A percentile compares a stretch with the other conserved stretches of the same genome.
Evolutionary conservation across 257 asterid species (phyloP).

Genomic region (Capsicum baccatum): DNA sequence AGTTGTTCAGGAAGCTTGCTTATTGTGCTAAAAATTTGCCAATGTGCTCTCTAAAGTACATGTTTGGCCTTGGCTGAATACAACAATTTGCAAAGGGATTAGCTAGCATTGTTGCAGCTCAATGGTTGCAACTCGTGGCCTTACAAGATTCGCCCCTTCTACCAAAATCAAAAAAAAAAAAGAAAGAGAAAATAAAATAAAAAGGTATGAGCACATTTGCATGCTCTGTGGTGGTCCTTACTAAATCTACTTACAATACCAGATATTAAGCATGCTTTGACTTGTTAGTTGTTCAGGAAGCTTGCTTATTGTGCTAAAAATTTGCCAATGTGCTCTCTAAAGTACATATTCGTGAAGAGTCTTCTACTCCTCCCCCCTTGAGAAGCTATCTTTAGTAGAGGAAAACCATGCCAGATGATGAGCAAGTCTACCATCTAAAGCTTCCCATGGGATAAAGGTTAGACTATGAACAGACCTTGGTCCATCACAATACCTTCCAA

Average conservation of each 20-base stretch:
- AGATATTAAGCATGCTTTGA: slow-evolving; percentile 15
- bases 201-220: too few relatives aligned
- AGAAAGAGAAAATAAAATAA: too few relatives aligned
- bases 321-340: slow-evolving; percentile 22
- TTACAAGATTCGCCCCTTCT: too few relatives aligned
- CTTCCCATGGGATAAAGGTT: slow-evolving; percentile 34
- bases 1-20: slow-evolving; percentile 28
- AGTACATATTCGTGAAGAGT: slow-evolving; percentile 14
- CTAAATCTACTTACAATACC: not conserved
- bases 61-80: not conserved
- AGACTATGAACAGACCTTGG: slow-evolving; percentile 70
- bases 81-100: too few relatives aligned
- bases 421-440: slow-evolving; percentile 21
- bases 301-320: slow-evolving; percentile 35
- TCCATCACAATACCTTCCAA: slow-evolving; percentile 69
- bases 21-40: slow-evolving; percentile 33
- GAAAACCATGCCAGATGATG: not conserved
- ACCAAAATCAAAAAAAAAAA: too few relatives aligned
- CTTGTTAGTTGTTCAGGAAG: slow-evolving; percentile 14
- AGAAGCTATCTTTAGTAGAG: not conserved
- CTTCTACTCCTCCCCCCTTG: not conserved
- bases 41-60: slow-evolving; percentile 28
- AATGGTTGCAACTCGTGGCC: too few relatives aligned
- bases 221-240: too few relatives aligned
- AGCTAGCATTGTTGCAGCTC: too few relatives aligned